Evolutionary conservation across 2,329 filamentous ascomycete species (phyloP), one percentile per base, ranked within the genome.

Genomic region (Aspergillus hiratsukae): DNA sequence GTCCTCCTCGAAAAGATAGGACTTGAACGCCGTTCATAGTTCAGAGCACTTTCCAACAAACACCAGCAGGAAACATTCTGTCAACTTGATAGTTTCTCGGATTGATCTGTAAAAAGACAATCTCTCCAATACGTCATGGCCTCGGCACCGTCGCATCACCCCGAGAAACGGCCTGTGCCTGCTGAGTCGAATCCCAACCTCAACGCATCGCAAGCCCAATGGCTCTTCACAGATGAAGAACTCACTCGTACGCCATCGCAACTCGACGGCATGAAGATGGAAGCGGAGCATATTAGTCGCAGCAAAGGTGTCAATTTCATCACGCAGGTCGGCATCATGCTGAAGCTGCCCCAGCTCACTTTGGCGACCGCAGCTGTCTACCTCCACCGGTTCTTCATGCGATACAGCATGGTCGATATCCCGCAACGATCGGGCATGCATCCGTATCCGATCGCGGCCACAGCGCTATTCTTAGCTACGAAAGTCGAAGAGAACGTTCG

Each of bases 301-400:
- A 88, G 89, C 58, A 97, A 97, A 73, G 93, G 94, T 49, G 88
- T 97, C 69, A 96, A 96, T 73, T 99, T 99, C 76, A 96, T 99
- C 67, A 87, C 91, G 61, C 92, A 97, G 73, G 91, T 93, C 48
- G 94, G 93, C 61, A 90, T 96, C 63, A 86, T 96, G 78, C 83
- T 97, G 52, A 93, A 96, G 71, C 79, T 97, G 51, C 93, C 93
- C 11, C 92, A 97, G 73, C 85, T 94, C 55, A 97, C 94, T 0
- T 80, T 99, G 45, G 92, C 89, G 75, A 95, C 95, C 0, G 94
- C 94, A 0, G 89, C 90, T 19, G 88, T 96, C 46, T 97, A 96
- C 78, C 92, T 99, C 72, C 93, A 99, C 73, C 86, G 94, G 31
- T 97, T 96, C 73, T 92, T 91, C 71, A 97, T 97, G 91, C 87